A percentile compares a stretch with the other conserved stretches of the same genome.
phyloP scores from a whole-genome alignment of 345 rosid genomes.

The Acer negundo region DNA sequence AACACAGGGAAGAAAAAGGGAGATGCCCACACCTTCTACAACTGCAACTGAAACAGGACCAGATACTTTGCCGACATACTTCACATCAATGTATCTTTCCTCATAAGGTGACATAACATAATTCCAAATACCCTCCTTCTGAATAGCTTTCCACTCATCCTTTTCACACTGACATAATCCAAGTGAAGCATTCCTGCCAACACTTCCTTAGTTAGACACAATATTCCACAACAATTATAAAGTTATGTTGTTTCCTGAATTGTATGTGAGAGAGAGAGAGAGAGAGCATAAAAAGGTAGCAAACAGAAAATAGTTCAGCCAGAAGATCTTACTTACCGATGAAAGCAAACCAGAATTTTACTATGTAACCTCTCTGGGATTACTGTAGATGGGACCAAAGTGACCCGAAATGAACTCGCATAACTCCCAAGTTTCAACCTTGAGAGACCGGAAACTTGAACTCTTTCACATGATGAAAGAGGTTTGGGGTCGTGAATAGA shows the following conservation, averaged over 20 bases:
- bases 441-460: constrained; percentile 66
- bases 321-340: constrained; percentile 52
- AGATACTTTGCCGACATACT: constrained; percentile 48
- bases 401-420: constrained; percentile 56
- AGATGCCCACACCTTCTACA: constrained; percentile 51
- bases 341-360: constrained; percentile 76
- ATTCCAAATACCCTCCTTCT: constrained; percentile 60
- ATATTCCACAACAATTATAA: not conserved
- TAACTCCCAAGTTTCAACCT: constrained; percentile 64
- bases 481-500: constrained; percentile 34
- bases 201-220: constrained; percentile 6
- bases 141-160: constrained; percentile 70
- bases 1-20: constrained; percentile 2
- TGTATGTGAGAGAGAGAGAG: not conserved
- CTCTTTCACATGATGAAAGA: constrained; percentile 63
- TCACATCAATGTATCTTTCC: constrained; percentile 69
- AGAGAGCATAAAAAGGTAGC: not conserved
- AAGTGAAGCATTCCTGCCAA: constrained; percentile 71
- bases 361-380: constrained; percentile 59
- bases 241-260: not conserved
- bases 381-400: constrained; percentile 50
- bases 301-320: not conserved
- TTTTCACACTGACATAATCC: constrained; percentile 67
- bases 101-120: constrained; percentile 79
- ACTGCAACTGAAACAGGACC: constrained; percentile 53